phyloP scores from a whole-genome alignment of 2,329 filamentous ascomycete species.

The Tolypocladium capitatum region DNA sequence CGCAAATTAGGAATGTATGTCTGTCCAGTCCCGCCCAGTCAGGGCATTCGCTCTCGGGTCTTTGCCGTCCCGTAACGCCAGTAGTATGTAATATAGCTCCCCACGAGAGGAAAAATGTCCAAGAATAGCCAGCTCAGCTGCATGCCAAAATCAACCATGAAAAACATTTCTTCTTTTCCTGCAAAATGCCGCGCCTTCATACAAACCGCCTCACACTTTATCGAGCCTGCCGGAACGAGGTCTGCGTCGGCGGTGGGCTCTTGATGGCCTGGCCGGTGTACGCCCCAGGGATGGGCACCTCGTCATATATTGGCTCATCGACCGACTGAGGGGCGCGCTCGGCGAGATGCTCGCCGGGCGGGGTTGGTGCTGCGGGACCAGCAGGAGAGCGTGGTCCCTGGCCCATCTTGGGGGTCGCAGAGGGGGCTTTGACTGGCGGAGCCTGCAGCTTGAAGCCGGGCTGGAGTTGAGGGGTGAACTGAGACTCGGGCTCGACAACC shows the following conservation, averaged over 20 bases:
- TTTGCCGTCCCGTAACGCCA: conserved; percentile 5
- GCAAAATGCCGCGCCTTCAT: not conserved
- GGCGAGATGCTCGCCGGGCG: conserved; percentile 8
- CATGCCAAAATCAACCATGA: not conserved
- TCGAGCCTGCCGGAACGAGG: conserved; percentile 25
- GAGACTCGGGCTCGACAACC: conserved; percentile 49
- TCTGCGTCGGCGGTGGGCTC: conserved; percentile 34
- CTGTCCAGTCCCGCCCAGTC: not conserved
- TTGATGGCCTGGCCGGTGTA: conserved; percentile 49
- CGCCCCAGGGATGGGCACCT: conserved; percentile 79
- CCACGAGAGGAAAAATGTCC: conserved; percentile 1
- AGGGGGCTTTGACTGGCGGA: conserved; percentile 65
- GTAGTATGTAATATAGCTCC: conserved; percentile 10
- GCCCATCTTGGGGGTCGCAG: conserved; percentile 57
- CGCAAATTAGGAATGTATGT: not conserved
- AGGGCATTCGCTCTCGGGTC: not conserved
- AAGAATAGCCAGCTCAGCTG: conserved; percentile 1
- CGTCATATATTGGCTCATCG: conserved; percentile 71
- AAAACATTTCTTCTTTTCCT: not conserved
- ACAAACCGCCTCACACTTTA: not conserved
- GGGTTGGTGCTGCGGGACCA: conserved; percentile 7
- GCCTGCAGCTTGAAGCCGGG: conserved; percentile 76
- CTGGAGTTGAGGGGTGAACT: conserved; percentile 35
- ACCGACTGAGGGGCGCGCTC: conserved; percentile 55
- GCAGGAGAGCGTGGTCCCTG: conserved; percentile 49